Evolutionary conservation across 352 stramenopile species (phyloP).

Genomic region (Phytophthora europaea): DNA sequence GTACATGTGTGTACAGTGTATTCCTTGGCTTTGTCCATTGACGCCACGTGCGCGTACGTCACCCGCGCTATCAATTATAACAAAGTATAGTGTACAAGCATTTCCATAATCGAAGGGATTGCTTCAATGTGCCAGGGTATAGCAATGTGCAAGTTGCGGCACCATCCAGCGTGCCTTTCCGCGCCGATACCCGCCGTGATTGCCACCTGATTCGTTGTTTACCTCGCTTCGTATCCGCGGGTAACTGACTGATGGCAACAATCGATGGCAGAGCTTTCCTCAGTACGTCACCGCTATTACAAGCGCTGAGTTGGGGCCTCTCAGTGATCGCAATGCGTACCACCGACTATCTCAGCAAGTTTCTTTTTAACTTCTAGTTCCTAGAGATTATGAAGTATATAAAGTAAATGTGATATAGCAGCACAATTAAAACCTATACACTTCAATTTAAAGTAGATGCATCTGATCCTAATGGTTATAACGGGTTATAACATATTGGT

Average conservation of each 20-base stretch:
- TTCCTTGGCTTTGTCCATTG: neutral
- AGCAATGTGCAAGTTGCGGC: constrained; percentile 3
- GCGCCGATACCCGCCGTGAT: neutral
- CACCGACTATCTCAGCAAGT: neutral
- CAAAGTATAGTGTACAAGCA: neutral
- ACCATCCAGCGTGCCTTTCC: neutral
- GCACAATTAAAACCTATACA: too few species aligned
- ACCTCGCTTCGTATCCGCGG: neutral
- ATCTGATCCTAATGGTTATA: neutral
- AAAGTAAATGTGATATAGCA: neutral
- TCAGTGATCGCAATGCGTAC: neutral
- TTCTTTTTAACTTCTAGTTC: neutral
- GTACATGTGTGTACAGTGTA: too few species aligned
- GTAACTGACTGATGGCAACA: neutral
- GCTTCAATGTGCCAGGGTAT: neutral
- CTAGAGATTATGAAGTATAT: neutral
- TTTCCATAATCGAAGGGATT: neutral
- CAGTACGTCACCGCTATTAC: neutral
- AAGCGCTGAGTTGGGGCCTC: neutral
- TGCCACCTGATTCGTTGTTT: neutral
- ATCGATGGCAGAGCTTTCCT: neutral
- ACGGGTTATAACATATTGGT: neutral
- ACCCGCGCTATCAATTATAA: neutral
- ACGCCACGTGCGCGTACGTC: neutral
- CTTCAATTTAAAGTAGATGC: too few species aligned